phyloP scores from a whole-genome alignment of 257 asterid species.

The Mitragyna speciosa region DNA sequence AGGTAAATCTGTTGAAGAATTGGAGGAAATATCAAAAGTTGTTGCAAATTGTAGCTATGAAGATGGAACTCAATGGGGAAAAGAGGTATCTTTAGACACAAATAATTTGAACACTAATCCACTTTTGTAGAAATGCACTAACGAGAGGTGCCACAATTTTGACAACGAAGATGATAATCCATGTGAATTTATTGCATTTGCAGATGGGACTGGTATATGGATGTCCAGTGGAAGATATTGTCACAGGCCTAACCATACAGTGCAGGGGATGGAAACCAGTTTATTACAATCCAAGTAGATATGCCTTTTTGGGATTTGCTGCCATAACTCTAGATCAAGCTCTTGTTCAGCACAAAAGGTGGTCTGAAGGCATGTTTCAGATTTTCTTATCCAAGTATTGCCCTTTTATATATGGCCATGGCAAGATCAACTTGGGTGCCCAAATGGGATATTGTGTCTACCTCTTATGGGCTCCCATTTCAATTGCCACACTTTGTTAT shows the following conservation, averaged over 20 bases:
- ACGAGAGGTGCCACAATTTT: no score
- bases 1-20: conserved; percentile 40
- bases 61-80: conserved; percentile 75
- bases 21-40: conserved; percentile 53
- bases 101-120: neutral
- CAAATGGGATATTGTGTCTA: conserved; percentile 70
- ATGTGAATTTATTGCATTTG: conserved; percentile 10
- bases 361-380: conserved; percentile 81
- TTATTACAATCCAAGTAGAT: conserved; percentile 55
- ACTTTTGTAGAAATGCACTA: neutral
- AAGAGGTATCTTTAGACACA: conserved; percentile 41
- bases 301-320: conserved; percentile 63
- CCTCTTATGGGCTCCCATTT: conserved; percentile 60
- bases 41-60: conserved; percentile 65
- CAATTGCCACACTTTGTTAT: conserved; percentile 54
- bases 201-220: conserved; percentile 90
- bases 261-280: conserved; percentile 88
- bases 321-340: conserved; percentile 56
- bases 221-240: conserved; percentile 72
- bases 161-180: neutral
- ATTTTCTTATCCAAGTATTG: conserved; percentile 70
- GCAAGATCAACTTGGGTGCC: conserved; percentile 53
- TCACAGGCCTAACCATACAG: conserved; percentile 77
- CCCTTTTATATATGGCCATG: conserved; percentile 57
- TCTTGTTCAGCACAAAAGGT: conserved; percentile 73